Percentiles rank a stretch among this genome's conserved stretches.
Evolutionary conservation across 208 protist genomes (phyloP).

Genomic region (Leptomonas seymouri): DNA sequence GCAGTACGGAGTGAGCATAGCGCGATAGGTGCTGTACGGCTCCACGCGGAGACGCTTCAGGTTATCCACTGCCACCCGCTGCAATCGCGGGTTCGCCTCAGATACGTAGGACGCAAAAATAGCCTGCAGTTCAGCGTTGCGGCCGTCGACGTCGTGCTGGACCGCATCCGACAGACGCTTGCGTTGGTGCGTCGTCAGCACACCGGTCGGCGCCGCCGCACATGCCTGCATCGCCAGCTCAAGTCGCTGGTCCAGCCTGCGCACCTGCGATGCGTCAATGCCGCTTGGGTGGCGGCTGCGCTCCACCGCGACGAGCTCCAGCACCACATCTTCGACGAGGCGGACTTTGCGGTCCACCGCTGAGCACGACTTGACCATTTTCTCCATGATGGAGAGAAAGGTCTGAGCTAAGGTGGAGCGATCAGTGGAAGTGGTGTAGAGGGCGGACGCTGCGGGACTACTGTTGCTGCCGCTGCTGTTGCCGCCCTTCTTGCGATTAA

Average conservation of each 20-base stretch:
- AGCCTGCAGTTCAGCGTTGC: slow-evolving; percentile 45
- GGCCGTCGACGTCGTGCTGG: slow-evolving; percentile 24
- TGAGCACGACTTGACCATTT: slow-evolving; percentile 61
- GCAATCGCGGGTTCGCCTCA: slow-evolving; percentile 62
- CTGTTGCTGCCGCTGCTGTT: not conserved
- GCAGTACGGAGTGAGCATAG: slow-evolving; percentile 73
- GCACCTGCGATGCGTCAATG: slow-evolving; percentile 47
- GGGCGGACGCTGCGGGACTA: slow-evolving; percentile 15
- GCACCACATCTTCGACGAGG: slow-evolving; percentile 69
- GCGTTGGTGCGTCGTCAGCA: slow-evolving; percentile 35
- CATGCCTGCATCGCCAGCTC: slow-evolving; percentile 76
- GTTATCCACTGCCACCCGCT: slow-evolving; percentile 78
- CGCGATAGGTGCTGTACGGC: slow-evolving; percentile 69
- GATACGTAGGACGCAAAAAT: slow-evolving; percentile 65
- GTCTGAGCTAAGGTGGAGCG: slow-evolving; percentile 78
- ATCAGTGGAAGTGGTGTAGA: slow-evolving; percentile 58
- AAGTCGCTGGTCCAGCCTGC: slow-evolving; percentile 72
- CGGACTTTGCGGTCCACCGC: slow-evolving; percentile 41
- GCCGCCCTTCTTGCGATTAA: not conserved
- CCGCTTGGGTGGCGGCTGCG: slow-evolving; percentile 63
- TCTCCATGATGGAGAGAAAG: slow-evolving; percentile 67
- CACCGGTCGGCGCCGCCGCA: slow-evolving; percentile 43
- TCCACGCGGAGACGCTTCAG: slow-evolving; percentile 73
- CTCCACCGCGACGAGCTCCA: slow-evolving; percentile 70
- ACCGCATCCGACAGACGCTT: slow-evolving; percentile 19